Conservation (phyloP, 1,284 basidiomycete species). For the Ganoderma multipileum region DNA sequence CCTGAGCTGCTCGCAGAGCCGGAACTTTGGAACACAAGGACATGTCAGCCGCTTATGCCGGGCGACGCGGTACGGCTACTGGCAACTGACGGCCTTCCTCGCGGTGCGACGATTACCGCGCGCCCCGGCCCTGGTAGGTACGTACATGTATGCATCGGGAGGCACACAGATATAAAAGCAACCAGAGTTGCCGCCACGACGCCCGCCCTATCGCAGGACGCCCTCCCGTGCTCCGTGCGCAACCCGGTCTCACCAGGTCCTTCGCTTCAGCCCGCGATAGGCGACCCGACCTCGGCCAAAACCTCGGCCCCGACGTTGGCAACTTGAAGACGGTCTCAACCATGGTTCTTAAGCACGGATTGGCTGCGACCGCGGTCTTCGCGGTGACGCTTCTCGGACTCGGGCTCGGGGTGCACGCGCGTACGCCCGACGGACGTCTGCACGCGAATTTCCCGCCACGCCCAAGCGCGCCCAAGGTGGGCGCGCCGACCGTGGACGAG, state of each 20-base stretch:
- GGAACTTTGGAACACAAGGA: background rate
- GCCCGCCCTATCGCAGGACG: background rate
- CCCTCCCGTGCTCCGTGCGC: background rate
- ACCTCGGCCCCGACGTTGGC: background rate
- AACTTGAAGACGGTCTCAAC: background rate
- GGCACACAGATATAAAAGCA: background rate
- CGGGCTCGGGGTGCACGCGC: conserved; percentile 22
- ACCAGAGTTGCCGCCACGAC: background rate
- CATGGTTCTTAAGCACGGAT: conserved; percentile 8
- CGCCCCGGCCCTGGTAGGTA: background rate
- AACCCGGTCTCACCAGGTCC: background rate
- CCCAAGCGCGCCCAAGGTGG: conserved; percentile 18
- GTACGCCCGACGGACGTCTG: conserved; percentile 32
- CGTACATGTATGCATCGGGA: background rate
- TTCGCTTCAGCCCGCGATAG: background rate
- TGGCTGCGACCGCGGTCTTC: conserved; percentile 16
- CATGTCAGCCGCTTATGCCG: background rate
- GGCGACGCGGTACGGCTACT: background rate
- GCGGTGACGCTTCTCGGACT: conserved; percentile 24
- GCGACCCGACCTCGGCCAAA: background rate
- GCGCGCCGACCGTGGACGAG: conserved; percentile 2
- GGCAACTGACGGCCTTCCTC: background rate
- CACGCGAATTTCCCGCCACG: conserved; percentile 34
- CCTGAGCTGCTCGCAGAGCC: background rate
- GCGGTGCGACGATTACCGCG: background rate